Base-by-base conservation (phyloP, 164 flowering plant species). In the Annona cherimola region DNA sequence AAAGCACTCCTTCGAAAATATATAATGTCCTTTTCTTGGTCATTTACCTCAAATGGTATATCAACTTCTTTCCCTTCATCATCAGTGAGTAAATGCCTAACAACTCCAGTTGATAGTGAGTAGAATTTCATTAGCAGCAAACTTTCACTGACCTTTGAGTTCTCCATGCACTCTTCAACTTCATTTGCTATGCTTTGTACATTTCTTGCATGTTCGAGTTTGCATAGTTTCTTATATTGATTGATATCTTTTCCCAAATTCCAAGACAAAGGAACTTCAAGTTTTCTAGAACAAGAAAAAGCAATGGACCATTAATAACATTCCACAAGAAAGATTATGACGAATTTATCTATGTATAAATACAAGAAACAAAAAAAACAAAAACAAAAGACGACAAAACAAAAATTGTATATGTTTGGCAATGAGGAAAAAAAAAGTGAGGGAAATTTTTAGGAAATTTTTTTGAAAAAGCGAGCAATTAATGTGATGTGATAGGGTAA, bases 11-110 rank as follows among this genome's bases (percentile, higher is more conserved):
- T 76, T 5, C 72, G 80, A 45, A 74, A 87, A 11, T 70, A 70
- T 66, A 93, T 88, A 26, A 91, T 86, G 71, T 91, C 88, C 61
- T 45, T 42, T 69, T 93, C 88, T 63, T 84, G 79, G 69, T 89
- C 87, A 2, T 89, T 89, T 41, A 89, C 88, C 76, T 90, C 98
- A 79, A 93, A 89, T n/a, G 96, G 98, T 11, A 91, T 85, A 70
- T 89, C 91, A 70, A 89, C 42, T 76, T 88, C 92, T 75, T 69
- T 78, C 44, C 87, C 89, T 57, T 84, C 89, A 61, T 66, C 60
- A 26, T 86, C 86, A 61, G 93, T 81, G 11, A 89, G 90, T 78
- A 93, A 73, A 73, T 89, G 91, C 42, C 70, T 81, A 60, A 83
- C 91, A 0, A 83, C 71, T n/a, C 81, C 86, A 39, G 85, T 74